Evolutionary conservation across 2,329 filamentous ascomycete genomes (phyloP), one percentile per base, ranked within the genome.

Genomic region (Penicillium frequentans): DNA sequence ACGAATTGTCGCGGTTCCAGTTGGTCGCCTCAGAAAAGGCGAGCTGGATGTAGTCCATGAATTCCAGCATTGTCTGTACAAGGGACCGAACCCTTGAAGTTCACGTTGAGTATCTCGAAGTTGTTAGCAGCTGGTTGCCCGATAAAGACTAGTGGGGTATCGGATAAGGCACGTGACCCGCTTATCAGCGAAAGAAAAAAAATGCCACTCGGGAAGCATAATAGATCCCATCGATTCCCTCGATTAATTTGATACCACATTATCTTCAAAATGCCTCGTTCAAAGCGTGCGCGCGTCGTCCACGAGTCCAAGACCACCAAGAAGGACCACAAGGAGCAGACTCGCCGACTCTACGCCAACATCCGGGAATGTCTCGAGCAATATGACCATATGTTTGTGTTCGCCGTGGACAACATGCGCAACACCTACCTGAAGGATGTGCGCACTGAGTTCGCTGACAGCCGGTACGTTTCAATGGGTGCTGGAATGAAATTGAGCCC

Each of bases 361-460:
- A 89, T 99, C 64, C 91, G 92, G 75, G 88, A 93, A 74, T 88
- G 87, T 70, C 83, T 96, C 59, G 89, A 92, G 72, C 81, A 90
- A 71, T 96, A 93, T 82, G 86, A 92, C 77, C 87, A 93, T 82
- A 90, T 93, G 79, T 96, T 96, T 79, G 90, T 97, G 73, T 96
- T 99, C 76, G 85, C 85, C 70, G 88, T 99, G 67, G 90, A 96
- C 73, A 97, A 98, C 82, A 96, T 96, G 91, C 91, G 95, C 75
- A 99, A 99, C 81, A 96, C 88, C 68, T 93, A 96, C 77, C 81
- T 98, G 70, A 96, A 97, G 81, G 87, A 91, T 70, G 90, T 98
- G 67, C 88, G 93, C 67, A 85, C 87, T 64, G 89, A 96, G 69
- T 87, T 97, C 67, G 82, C 83, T 49, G 92, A 97, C 79, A 90